phyloP scores from a whole-genome alignment of 2,329 filamentous ascomycete genomes.

The Orbilia blumenaviensis region DNA sequence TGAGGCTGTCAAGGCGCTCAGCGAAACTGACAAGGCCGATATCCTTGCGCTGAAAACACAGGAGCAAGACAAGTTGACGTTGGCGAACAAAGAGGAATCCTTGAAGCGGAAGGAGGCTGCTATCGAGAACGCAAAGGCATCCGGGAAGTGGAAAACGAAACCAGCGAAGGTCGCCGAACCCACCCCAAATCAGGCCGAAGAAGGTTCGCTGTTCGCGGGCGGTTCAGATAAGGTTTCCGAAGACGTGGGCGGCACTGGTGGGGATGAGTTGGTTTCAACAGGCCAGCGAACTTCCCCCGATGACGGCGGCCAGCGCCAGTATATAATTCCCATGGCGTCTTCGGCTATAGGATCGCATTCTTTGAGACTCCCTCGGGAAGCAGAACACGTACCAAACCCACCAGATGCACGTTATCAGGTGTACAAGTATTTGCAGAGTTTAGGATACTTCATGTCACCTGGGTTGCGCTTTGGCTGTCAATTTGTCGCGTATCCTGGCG shows the following conservation, averaged over 20 bases:
- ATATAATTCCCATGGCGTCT: slow-evolving; percentile 60
- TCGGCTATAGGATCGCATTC: slow-evolving; percentile 63
- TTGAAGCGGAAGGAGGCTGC: slow-evolving; percentile 34
- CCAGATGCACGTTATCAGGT: slow-evolving; percentile 70
- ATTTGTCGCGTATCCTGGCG: slow-evolving; percentile 94
- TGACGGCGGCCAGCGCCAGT: slow-evolving; percentile 64
- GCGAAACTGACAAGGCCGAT: slow-evolving; percentile 23
- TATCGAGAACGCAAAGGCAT: slow-evolving; percentile 46
- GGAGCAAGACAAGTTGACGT: slow-evolving; percentile 26
- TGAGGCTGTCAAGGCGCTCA: slow-evolving; percentile 21
- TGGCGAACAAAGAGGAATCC: slow-evolving; percentile 26
- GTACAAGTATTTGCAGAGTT: slow-evolving; percentile 79
- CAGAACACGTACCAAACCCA: slow-evolving; percentile 59
- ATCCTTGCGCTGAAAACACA: slow-evolving; percentile 30
- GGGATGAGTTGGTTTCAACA: slow-evolving; percentile 56
- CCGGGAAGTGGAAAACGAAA: slow-evolving; percentile 42
- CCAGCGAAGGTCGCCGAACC: not conserved
- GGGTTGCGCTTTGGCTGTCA: slow-evolving; percentile 93
- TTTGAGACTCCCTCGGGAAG: slow-evolving; percentile 58
- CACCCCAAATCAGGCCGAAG: not conserved
- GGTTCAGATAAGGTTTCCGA: slow-evolving; percentile 1
- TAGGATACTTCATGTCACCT: slow-evolving; percentile 86
- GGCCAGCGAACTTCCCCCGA: slow-evolving; percentile 59
- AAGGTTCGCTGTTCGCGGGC: slow-evolving; percentile 8
- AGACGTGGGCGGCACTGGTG: slow-evolving; percentile 35